phyloP scores from a whole-genome alignment of 2,329 filamentous ascomycete species.

The Thelonectria discophora region DNA sequence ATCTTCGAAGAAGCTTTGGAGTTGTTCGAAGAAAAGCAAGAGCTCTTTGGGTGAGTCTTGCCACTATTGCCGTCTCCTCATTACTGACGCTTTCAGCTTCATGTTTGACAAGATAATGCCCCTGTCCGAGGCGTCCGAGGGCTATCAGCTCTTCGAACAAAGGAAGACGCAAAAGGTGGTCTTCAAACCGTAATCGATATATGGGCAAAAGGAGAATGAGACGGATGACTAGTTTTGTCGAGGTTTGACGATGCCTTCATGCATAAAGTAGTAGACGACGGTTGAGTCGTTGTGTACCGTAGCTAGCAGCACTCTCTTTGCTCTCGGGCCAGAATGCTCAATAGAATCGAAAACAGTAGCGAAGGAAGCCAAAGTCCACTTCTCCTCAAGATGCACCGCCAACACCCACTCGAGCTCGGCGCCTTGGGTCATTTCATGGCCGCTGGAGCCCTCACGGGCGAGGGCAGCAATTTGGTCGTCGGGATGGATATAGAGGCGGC shows the following conservation, averaged over 20 bases:
- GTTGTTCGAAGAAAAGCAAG: slow-evolving; percentile 71
- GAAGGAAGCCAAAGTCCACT: slow-evolving; percentile 73
- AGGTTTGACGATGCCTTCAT: slow-evolving; percentile 88
- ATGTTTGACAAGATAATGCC: slow-evolving; percentile 82
- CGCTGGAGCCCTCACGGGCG: slow-evolving; percentile 63
- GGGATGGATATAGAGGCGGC: slow-evolving; percentile 79
- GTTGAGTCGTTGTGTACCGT: slow-evolving; percentile 83
- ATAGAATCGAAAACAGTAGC: slow-evolving; percentile 75
- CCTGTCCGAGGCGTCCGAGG: slow-evolving; percentile 70
- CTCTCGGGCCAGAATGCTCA: slow-evolving; percentile 55
- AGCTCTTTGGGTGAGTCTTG: slow-evolving; percentile 69
- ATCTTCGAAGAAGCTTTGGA: slow-evolving; percentile 73
- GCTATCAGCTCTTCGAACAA: slow-evolving; percentile 76
- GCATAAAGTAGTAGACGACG: slow-evolving; percentile 84
- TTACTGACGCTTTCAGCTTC: slow-evolving; percentile 61
- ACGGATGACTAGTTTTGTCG: slow-evolving; percentile 72
- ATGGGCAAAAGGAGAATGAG: neutral
- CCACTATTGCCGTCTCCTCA: neutral
- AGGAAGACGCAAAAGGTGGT: slow-evolving; percentile 80
- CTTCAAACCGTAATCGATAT: slow-evolving; percentile 59
- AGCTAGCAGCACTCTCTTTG: slow-evolving; percentile 77
- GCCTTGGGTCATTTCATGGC: slow-evolving; percentile 55
- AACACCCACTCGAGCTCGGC: slow-evolving; percentile 80
- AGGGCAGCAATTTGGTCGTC: slow-evolving; percentile 82
- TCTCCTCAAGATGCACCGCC: slow-evolving; percentile 76